Evolutionary conservation across 2,329 filamentous ascomycete species (phyloP).

Genomic region (Diplocarpon mali): DNA sequence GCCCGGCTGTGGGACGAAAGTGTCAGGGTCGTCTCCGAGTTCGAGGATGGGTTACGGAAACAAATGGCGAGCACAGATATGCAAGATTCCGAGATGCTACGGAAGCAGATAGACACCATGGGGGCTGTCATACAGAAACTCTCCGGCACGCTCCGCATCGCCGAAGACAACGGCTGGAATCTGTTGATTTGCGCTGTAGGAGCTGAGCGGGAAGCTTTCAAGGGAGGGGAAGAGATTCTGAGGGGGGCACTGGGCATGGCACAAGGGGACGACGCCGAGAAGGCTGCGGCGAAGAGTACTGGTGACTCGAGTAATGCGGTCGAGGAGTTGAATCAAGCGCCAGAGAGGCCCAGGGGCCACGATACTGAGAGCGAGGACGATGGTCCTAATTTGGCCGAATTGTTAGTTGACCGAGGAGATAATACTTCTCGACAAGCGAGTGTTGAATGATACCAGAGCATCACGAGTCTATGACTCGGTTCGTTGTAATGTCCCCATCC

Average conservation of each 20-base stretch:
- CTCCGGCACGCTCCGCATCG: slow-evolving; percentile 40
- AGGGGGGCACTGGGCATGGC: slow-evolving; percentile 25
- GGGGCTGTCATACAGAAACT: slow-evolving; percentile 43
- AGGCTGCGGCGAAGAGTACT: slow-evolving; percentile 2
- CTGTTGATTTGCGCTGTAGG: slow-evolving; percentile 65
- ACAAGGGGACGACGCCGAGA: not conserved
- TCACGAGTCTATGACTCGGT: not conserved
- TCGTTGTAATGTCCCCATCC: not conserved
- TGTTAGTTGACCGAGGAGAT: slow-evolving; percentile 18
- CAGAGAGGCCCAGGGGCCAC: slow-evolving; percentile 2
- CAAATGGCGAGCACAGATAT: slow-evolving; percentile 36
- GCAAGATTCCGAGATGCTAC: slow-evolving; percentile 32
- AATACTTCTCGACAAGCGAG: slow-evolving; percentile 2
- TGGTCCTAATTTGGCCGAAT: slow-evolving; percentile 19
- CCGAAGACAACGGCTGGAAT: slow-evolving; percentile 58
- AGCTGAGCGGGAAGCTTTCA: slow-evolving; percentile 59
- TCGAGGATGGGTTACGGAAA: slow-evolving; percentile 51
- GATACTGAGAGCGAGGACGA: slow-evolving; percentile 19
- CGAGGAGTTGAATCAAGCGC: slow-evolving; percentile 5
- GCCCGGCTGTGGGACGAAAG: slow-evolving; percentile 54
- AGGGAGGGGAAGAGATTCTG: slow-evolving; percentile 48
- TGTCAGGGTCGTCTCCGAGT: slow-evolving; percentile 46
- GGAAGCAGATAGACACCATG: slow-evolving; percentile 44
- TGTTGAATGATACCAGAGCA: slow-evolving; percentile 10
- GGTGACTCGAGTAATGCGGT: slow-evolving; percentile 3